A percentile compares a stretch with the other conserved stretches of the same genome.
phyloP scores from a whole-genome alignment of 768 basidiomycete genomes.

The Lactifluus echinatus region DNA sequence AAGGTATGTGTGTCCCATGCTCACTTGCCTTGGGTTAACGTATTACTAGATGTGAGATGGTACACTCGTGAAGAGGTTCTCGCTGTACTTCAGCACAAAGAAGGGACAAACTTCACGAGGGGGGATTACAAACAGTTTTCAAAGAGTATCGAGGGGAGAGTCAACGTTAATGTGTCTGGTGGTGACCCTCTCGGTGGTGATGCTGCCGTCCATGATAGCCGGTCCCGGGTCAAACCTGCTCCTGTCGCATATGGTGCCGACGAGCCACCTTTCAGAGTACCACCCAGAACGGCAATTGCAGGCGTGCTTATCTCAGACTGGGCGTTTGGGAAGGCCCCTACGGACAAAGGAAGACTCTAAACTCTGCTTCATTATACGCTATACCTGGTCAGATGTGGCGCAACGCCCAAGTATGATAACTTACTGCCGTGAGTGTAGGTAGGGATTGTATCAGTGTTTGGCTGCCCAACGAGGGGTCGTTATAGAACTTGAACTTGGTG shows the following conservation, averaged over 20 bases:
- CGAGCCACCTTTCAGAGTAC: conserved; percentile 59
- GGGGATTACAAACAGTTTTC: conserved; percentile 44
- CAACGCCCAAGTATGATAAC: not conserved
- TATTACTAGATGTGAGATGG: conserved; percentile 72
- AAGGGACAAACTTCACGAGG: conserved; percentile 41
- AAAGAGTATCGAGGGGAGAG: conserved; percentile 33
- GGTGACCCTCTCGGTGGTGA: conserved; percentile 25
- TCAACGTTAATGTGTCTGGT: conserved; percentile 15
- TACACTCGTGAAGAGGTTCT: conserved; percentile 69
- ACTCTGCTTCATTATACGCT: too few species aligned
- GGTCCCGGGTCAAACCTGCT: conserved; percentile 21
- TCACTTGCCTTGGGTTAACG: not conserved
- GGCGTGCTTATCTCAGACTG: conserved; percentile 82
- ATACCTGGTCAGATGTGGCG: not conserved
- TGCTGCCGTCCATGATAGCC: conserved; percentile 24
- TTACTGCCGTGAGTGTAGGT: too few species aligned
- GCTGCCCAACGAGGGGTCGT: too few species aligned
- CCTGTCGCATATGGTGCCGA: conserved; percentile 19
- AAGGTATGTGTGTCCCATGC: conserved; percentile 38
- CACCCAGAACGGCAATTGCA: conserved; percentile 68
- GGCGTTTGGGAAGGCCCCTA: conserved; percentile 49
- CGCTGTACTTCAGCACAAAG: conserved; percentile 47
- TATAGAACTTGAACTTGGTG: too few species aligned
- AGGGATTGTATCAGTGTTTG: too few species aligned
- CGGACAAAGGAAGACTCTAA: conserved; percentile 14